Conservation (phyloP, 306 rosid genomes). For the Vigna reflexopilosa region DNA sequence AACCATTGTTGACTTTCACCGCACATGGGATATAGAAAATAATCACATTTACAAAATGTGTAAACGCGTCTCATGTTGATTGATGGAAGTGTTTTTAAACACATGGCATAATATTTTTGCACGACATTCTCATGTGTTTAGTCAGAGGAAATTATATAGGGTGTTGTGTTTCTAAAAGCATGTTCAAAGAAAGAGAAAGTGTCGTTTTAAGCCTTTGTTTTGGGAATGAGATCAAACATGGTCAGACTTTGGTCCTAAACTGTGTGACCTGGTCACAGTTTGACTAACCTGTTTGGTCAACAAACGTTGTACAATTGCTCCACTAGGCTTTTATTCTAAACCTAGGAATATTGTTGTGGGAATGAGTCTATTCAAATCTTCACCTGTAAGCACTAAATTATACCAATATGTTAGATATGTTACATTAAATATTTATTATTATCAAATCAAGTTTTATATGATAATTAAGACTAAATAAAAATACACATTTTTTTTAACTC, state of each 20-base stretch:
- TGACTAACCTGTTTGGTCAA: neutral
- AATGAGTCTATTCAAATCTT: neutral
- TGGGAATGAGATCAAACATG: neutral
- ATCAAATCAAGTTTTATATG: too few species aligned
- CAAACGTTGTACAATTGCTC: neutral
- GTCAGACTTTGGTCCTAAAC: neutral
- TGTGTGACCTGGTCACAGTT: neutral
- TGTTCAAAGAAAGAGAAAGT: neutral
- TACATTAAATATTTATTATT: too few species aligned
- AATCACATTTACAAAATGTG: neutral
- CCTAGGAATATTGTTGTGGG: neutral
- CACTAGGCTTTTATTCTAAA: neutral
- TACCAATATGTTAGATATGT: too few species aligned
- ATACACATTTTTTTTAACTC: too few species aligned
- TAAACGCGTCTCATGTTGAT: neutral
- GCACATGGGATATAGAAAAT: slow-evolving; percentile 20
- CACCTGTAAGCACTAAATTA: too few species aligned
- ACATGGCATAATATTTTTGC: neutral
- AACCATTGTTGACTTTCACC: slow-evolving; percentile 4
- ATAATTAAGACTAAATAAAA: too few species aligned
- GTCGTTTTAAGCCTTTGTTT: neutral
- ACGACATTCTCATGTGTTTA: neutral
- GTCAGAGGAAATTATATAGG: too few species aligned
- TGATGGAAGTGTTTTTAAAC: neutral
- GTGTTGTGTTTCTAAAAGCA: too few species aligned